These are phyloP conservation scores for Kurtzmaniella natalensis DNA, from an alignment of 1,139 yeast species.

Conservation along the genomic window DNA sequence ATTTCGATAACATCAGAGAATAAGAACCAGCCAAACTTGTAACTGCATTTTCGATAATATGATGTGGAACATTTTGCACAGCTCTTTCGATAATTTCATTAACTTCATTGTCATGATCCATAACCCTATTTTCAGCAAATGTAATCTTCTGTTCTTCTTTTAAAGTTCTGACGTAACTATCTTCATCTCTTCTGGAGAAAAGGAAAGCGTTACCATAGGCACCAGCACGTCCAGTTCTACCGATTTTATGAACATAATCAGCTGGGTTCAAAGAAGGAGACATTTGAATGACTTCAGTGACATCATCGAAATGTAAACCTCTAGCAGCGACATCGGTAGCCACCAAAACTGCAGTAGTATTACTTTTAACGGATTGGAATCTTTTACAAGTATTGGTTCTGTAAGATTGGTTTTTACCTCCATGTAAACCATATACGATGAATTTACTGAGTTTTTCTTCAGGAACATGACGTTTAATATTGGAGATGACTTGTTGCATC, in stretches of 20 bases:
- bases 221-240: conserved; percentile 96
- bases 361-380: conserved; percentile 54
- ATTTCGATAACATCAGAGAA: too few relatives aligned
- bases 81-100: conserved; percentile 18
- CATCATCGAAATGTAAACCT: conserved; percentile 91
- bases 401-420: conserved; percentile 61
- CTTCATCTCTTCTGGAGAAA: conserved; percentile 47
- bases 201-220: conserved; percentile 63
- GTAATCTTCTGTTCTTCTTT: conserved; percentile 43
- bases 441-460: conserved; percentile 11
- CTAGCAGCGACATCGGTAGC: conserved; percentile 95
- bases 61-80: conserved; percentile 6
- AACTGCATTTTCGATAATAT: conserved; percentile 3
- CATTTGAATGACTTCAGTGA: conserved; percentile 75
- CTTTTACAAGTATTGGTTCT: conserved; percentile 55
- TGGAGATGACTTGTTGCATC: background rate
- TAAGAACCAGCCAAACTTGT: conserved; percentile 4
- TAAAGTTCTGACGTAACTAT: conserved; percentile 42
- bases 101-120: conserved; percentile 20
- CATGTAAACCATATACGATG: conserved; percentile 45
- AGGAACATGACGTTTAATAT: conserved; percentile 19
- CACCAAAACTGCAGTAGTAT: conserved; percentile 55
- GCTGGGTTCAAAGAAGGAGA: conserved; percentile 72
- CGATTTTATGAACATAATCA: conserved; percentile 87
- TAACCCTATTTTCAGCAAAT: conserved; percentile 37